Conservation (phyloP, 2,329 filamentous ascomycete species). For the Alternaria atra region DNA sequence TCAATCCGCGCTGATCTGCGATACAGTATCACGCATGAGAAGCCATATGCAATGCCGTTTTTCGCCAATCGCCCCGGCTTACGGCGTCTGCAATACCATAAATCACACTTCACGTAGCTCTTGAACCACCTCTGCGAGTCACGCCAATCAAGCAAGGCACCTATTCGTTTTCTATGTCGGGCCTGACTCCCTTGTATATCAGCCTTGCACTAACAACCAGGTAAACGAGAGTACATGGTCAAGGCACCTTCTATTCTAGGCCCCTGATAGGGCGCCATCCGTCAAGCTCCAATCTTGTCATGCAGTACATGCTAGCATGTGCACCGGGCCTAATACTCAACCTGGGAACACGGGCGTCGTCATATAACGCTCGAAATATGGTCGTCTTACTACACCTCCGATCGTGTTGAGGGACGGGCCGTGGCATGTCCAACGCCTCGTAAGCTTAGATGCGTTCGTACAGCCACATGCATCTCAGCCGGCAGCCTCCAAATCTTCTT, state of each 20-base stretch:
- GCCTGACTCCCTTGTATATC: slow-evolving; percentile 27
- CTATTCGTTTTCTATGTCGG: slow-evolving; percentile 37
- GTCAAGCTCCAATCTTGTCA: slow-evolving; percentile 31
- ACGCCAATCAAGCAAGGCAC: slow-evolving; percentile 13
- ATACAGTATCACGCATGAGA: slow-evolving; percentile 34
- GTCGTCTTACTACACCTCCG: slow-evolving; percentile 19
- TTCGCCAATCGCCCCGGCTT: slow-evolving; percentile 37
- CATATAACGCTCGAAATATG: slow-evolving; percentile 3
- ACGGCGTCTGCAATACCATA: slow-evolving; percentile 23
- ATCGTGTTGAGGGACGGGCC: slow-evolving; percentile 42
- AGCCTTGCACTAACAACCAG: slow-evolving; percentile 31
- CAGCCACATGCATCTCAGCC: neutral
- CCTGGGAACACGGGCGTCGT: slow-evolving; percentile 11
- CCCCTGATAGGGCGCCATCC: slow-evolving; percentile 38
- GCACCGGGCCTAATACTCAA: slow-evolving; percentile 10
- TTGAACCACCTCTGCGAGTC: slow-evolving; percentile 16
- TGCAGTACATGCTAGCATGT: slow-evolving; percentile 31
- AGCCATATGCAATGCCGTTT: slow-evolving; percentile 47
- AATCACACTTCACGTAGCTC: slow-evolving; percentile 16
- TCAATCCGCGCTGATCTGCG: slow-evolving; percentile 46
- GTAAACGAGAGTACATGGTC: slow-evolving; percentile 21
- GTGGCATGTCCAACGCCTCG: slow-evolving; percentile 27
- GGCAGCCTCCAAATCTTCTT: neutral
- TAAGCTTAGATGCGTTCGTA: slow-evolving; percentile 13
- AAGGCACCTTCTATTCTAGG: slow-evolving; percentile 26